These are phyloP conservation scores for Trametes sanguinea DNA, from an alignment of 768 basidiomycete genomes.

Conservation along the genomic window DNA sequence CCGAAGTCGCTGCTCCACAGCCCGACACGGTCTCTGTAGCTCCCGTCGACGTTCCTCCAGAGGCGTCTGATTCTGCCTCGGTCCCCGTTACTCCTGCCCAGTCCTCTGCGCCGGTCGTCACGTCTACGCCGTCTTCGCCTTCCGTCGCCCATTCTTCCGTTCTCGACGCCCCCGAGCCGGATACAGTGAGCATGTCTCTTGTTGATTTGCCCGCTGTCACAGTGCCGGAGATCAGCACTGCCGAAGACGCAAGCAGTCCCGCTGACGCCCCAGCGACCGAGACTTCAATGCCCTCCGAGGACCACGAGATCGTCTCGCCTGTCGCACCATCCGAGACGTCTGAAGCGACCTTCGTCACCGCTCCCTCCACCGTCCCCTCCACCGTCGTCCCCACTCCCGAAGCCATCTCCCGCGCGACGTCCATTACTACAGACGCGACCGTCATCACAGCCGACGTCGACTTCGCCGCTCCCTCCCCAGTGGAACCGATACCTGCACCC, in stretches of 20 bases:
- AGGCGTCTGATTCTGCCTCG: neutral
- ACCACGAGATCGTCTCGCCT: neutral
- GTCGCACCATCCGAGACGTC: neutral
- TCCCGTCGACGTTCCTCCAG: neutral
- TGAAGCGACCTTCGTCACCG: slow-evolving; percentile 1
- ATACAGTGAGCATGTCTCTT: neutral
- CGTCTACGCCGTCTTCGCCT: neutral
- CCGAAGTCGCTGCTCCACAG: neutral
- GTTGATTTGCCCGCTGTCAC: neutral
- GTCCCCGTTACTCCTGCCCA: neutral
- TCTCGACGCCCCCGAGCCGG: neutral
- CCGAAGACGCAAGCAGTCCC: too few relatives aligned
- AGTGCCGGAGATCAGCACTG: neutral
- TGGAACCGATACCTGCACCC: neutral
- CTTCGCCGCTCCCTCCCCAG: neutral
- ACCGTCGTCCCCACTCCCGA: slow-evolving; percentile 1
- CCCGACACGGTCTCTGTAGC: neutral
- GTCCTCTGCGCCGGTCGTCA: neutral
- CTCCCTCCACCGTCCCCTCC: slow-evolving; percentile 1
- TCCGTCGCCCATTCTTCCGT: neutral
- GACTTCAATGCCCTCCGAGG: neutral
- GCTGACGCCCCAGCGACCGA: too few relatives aligned
- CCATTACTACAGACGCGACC: slow-evolving; percentile 8
- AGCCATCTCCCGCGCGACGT: slow-evolving; percentile 9
- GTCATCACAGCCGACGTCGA: slow-evolving; percentile 1